Percentiles rank a stretch among this genome's conserved stretches.
phyloP scores from a whole-genome alignment of 2,329 filamentous ascomycete genomes.

The Shiraia bambusicola region DNA sequence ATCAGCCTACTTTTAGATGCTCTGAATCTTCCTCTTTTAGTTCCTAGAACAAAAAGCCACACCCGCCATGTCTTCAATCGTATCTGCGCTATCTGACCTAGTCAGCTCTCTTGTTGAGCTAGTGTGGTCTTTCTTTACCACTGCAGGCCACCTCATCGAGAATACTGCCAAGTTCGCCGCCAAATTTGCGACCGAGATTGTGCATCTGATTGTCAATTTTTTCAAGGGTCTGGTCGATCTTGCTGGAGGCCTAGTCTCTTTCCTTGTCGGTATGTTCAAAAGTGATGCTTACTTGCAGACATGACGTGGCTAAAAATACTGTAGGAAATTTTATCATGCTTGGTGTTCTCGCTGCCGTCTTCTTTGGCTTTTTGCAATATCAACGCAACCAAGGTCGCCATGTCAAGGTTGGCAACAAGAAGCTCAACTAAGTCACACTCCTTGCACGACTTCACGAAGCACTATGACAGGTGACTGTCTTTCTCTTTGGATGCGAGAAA shows the following conservation, averaged over 20 bases:
- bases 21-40: not conserved
- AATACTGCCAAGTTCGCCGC: slow-evolving; percentile 32
- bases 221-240: slow-evolving; percentile 37
- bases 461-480: too few relatives aligned
- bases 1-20: not conserved
- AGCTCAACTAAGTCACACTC: slow-evolving; percentile 31
- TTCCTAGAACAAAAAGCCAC: slow-evolving; percentile 3
- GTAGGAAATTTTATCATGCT: slow-evolving; percentile 41
- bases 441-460: too few relatives aligned
- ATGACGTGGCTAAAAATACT: slow-evolving; percentile 8
- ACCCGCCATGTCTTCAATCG: slow-evolving; percentile 36
- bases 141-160: slow-evolving; percentile 34
- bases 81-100: slow-evolving; percentile 36
- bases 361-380: slow-evolving; percentile 41
- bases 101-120: slow-evolving; percentile 36
- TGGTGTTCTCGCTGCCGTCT: slow-evolving; percentile 32
- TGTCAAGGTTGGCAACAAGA: slow-evolving; percentile 41
- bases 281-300: not conserved
- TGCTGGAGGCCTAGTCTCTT: slow-evolving; percentile 37
- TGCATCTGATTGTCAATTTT: slow-evolving; percentile 37
- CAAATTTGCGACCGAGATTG: slow-evolving; percentile 26
- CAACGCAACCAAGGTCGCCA: slow-evolving; percentile 40
- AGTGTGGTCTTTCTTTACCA: slow-evolving; percentile 40
- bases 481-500: too few relatives aligned
- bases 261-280: slow-evolving; percentile 32